These are phyloP conservation scores for Penstemon newberryi DNA, from an alignment of 257 asterid genomes.

Conservation along the genomic window DNA sequence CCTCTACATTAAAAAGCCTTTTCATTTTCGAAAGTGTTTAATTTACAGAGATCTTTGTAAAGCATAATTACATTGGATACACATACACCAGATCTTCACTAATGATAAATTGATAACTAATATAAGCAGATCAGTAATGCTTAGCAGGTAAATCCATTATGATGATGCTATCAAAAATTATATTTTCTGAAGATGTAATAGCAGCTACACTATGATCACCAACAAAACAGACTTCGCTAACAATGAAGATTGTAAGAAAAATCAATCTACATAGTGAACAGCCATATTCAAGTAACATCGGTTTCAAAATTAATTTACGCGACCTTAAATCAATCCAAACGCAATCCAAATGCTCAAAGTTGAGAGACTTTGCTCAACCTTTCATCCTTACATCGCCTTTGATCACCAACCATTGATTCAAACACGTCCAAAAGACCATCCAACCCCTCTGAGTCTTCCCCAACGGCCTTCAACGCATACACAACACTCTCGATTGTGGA, in stretches of 20 bases:
- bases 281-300: background rate
- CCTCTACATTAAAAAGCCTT: no score
- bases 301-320: background rate
- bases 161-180: no score
- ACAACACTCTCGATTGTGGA: constrained; percentile 96
- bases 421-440: constrained; percentile 73
- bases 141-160: no score
- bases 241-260: background rate
- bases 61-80: no score
- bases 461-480: constrained; percentile 72
- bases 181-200: no score
- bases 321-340: background rate
- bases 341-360: constrained; percentile 17
- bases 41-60: no score
- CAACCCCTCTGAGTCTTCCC: constrained; percentile 55
- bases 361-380: constrained; percentile 45
- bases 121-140: no score
- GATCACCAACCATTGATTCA: constrained; percentile 87
- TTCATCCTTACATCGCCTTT: constrained; percentile 67
- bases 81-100: no score
- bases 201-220: no score
- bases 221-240: no score
- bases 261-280: background rate
- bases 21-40: no score
- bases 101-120: no score